phyloP scores from a whole-genome alignment of 208 protist species.

The Crithidia acanthocephali region DNA sequence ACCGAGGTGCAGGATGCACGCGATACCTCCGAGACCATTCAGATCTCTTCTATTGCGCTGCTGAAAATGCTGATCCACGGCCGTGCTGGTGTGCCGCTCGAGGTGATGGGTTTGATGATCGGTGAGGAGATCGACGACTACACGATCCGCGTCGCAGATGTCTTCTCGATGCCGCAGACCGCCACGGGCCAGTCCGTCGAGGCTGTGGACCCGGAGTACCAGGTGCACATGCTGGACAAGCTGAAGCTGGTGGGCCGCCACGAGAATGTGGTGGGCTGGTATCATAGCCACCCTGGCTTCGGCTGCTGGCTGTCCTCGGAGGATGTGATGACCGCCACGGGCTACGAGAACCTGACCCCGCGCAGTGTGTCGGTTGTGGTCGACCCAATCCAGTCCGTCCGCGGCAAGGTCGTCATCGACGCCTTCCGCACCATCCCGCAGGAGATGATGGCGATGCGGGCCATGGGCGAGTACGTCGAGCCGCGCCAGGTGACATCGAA shows the following conservation, averaged over 20 bases:
- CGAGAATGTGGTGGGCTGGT: conserved; percentile 99
- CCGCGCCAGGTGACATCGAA: conserved; percentile 99
- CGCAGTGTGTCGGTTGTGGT: conserved; percentile 99
- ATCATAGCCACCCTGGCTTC: conserved; percentile 99
- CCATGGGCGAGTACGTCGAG: conserved; percentile 85
- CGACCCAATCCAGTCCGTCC: conserved; percentile 99
- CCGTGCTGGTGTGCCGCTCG: conserved; percentile 99
- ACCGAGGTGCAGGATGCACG: conserved; percentile 57
- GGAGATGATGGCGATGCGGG: conserved; percentile 91
- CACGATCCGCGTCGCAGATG: conserved; percentile 99
- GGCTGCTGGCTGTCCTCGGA: conserved; percentile 99
- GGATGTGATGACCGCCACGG: conserved; percentile 99
- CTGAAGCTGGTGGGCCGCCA: conserved; percentile 98
- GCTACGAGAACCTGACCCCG: conserved; percentile 98
- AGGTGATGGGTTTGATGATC: conserved; percentile 99
- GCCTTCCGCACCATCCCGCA: conserved; percentile 98
- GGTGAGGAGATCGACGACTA: conserved; percentile 99
- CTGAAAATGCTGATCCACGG: conserved; percentile 99
- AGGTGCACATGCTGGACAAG: conserved; percentile 99
- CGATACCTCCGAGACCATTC: conserved; percentile 99
- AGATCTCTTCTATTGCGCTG: conserved; percentile 99
- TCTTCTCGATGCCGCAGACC: conserved; percentile 99
- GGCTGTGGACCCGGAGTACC: conserved; percentile 99
- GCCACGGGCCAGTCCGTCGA: conserved; percentile 99
- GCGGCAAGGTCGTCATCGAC: conserved; percentile 99